These are phyloP conservation scores for Exophiala mesophila DNA, from an alignment of 2,329 filamentous ascomycete species.

Conservation along the genomic window DNA sequence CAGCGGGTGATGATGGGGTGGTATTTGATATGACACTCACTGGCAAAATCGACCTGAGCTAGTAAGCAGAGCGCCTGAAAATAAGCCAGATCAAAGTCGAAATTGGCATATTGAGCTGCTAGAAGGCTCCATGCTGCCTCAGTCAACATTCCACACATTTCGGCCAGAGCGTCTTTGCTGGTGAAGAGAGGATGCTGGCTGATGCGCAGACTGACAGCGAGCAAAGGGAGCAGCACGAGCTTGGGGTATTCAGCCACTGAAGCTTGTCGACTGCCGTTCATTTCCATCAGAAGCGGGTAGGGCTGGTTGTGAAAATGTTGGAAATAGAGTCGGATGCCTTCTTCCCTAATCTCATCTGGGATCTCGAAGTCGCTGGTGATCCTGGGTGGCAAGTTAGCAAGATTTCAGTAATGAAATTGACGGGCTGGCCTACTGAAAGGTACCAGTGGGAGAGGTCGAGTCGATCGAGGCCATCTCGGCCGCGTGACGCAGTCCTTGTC, in stretches of 20 bases:
- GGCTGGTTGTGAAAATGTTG: conserved; percentile 4
- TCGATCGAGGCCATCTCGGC: neutral
- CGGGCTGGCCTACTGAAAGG: neutral
- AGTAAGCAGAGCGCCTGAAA: conserved; percentile 4
- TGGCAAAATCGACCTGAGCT: conserved; percentile 5
- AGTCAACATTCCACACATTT: neutral
- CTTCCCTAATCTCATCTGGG: conserved; percentile 1
- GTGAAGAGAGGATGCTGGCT: neutral
- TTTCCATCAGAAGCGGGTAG: conserved; percentile 1
- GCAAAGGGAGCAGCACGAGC: conserved; percentile 1
- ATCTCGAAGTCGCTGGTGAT: conserved; percentile 1
- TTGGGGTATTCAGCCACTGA: conserved; percentile 1
- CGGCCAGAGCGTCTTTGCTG: conserved; percentile 1
- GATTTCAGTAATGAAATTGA: neutral
- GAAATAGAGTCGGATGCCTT: conserved; percentile 3
- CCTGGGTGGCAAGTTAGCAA: neutral
- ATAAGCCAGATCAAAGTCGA: conserved; percentile 4
- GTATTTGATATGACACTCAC: neutral
- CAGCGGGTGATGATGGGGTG: neutral
- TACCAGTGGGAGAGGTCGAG: neutral
- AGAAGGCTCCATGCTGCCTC: conserved; percentile 1
- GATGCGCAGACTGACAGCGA: neutral
- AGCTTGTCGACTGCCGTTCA: neutral
- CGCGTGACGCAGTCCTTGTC: neutral
- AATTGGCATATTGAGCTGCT: neutral